These are phyloP conservation scores for Lentinula aciculospora DNA, from an alignment of 768 basidiomycete genomes.

Conservation along the genomic window DNA sequence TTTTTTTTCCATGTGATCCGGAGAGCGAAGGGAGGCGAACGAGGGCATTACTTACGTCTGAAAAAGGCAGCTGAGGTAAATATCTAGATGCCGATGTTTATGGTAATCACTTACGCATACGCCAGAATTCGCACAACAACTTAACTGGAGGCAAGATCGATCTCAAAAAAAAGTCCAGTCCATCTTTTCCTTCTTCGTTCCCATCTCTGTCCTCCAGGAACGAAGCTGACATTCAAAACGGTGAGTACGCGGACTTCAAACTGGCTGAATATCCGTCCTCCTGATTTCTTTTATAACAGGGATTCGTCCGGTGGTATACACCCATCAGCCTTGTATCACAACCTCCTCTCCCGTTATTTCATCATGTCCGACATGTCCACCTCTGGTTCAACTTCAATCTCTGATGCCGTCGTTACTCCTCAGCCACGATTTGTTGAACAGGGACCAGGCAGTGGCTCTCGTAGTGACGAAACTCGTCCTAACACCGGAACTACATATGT, in stretches of 20 bases:
- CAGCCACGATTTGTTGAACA: conserved; percentile 8
- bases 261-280: neutral
- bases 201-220: conserved; percentile 1
- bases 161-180: no score
- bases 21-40: no score
- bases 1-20: neutral
- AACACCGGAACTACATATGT: neutral
- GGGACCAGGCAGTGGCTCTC: conserved; percentile 1
- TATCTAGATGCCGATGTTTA: neutral
- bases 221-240: conserved; percentile 4
- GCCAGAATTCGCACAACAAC: neutral
- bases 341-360: neutral
- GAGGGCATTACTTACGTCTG: neutral
- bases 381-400: conserved; percentile 14
- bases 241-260: neutral
- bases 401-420: conserved; percentile 22
- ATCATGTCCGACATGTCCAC: neutral
- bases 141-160: neutral
- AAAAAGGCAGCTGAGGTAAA: conserved; percentile 1
- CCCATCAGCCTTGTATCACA: neutral
- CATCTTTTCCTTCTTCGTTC: neutral
- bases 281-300: neutral
- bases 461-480: neutral
- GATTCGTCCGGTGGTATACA: neutral
- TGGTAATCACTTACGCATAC: conserved; percentile 3